These are phyloP conservation scores for Heimioporus sp. DNA, from an alignment of 768 basidiomycete genomes.

Conservation along the genomic window DNA sequence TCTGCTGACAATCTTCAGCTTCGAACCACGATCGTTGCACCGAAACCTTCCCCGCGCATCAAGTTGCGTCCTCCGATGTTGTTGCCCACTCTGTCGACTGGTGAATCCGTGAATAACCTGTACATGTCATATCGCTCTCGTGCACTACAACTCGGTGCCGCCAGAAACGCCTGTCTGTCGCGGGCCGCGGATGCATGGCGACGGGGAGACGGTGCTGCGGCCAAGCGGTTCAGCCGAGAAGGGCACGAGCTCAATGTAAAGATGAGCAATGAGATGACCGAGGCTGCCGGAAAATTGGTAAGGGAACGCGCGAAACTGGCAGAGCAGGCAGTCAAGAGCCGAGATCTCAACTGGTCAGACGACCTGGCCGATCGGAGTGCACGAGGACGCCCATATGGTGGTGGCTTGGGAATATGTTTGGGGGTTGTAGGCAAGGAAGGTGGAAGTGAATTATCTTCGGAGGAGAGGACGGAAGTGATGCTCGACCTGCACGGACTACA, in stretches of 20 bases:
- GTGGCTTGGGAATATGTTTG: constrained; percentile 80
- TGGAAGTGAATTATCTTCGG: constrained; percentile 61
- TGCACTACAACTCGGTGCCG: constrained; percentile 89
- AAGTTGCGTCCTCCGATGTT: constrained; percentile 80
- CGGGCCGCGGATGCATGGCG: constrained; percentile 96
- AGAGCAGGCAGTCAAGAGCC: constrained; percentile 68
- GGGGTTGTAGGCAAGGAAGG: constrained; percentile 70
- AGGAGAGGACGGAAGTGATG: constrained; percentile 86
- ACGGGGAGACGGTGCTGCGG: constrained; percentile 91
- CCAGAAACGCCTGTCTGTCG: constrained; percentile 90
- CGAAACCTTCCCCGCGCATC: constrained; percentile 79
- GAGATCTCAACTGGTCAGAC: constrained; percentile 78
- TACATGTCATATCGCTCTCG: constrained; percentile 90
- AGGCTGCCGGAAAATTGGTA: constrained; percentile 83
- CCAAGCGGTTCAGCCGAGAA: constrained; percentile 91
- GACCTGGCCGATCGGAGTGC: constrained; percentile 76
- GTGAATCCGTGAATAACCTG: constrained; percentile 70
- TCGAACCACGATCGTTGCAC: constrained; percentile 70
- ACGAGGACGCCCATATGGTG: constrained; percentile 75
- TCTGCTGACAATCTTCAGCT: constrained; percentile 63
- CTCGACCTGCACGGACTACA: constrained; percentile 94
- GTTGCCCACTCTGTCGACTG: constrained; percentile 87
- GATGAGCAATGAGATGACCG: constrained; percentile 83
- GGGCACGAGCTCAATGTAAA: constrained; percentile 91
- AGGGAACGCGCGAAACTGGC: constrained; percentile 74